Base-by-base conservation (phyloP, 208 protist species). In the Trypanosoma scelopori region DNA sequence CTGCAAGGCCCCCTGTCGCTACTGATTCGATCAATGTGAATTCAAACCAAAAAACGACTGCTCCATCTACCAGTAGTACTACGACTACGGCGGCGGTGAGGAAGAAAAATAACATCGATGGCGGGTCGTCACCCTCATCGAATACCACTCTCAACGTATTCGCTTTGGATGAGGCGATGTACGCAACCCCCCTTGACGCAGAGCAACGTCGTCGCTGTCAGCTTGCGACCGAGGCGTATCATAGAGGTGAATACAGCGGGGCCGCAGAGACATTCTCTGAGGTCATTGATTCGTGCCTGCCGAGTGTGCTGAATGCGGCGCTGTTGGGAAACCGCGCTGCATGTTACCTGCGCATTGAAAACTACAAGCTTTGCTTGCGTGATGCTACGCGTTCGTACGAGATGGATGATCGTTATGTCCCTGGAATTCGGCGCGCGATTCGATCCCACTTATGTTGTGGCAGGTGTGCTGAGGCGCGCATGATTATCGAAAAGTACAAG, bases 311-410 rank as follows among this genome's bases (percentile, higher is more conserved):
- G 41, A 69, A 65, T 27, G 51, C 69, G 2, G 60, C 81, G 20
- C 48, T 91, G 28, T 41, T 86, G 30, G 64, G 87, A 55, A 88
- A 82, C 62, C 57, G 78, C 43, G 79, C 85, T 6, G 77, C 69
- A 13, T 89, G 85, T 74, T 78, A 85, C 50, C 77, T 76, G 55
- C 57, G 66, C 16, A 49, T 76, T 30, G 80, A 88, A 69, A 76
- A 79, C 53, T 92, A 79, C 69, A 65, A 69, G 22, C 46, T 69
- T 28, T 74, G 62, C 50, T 46, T 71, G 35, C 63, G 69, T 22
- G 56, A 70, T 39, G 75, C 76, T 15, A 71, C 68, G 18, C 76
- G 80, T 35, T 77, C 76, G 30, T 71, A 82, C 53, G 69, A 78
- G 23, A 58, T 72, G n/a, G 67, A 84, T 56, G 49, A 67, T 9